Base-by-base conservation (phyloP, 176 grass and related monocot genomes). In the Stipa capillata region DNA sequence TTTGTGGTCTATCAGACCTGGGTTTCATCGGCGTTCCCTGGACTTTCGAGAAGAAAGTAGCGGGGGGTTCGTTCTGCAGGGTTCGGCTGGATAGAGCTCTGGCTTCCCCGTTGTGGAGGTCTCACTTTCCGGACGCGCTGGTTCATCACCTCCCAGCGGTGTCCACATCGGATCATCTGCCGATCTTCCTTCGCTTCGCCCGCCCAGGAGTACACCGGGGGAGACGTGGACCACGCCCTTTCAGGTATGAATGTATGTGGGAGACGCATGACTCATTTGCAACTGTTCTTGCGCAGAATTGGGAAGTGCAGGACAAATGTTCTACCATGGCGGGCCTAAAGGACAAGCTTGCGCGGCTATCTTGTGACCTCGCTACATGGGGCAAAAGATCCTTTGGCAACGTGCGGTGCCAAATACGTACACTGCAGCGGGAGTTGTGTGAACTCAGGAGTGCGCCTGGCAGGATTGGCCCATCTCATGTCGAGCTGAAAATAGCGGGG, bases 361-460 rank as follows among this genome's bases (percentile, higher is more conserved):
- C 12, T 60, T 1, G 3, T 12, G n/a, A n/a, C n/a, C n/a, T n/a
- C n/a, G n/a, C n/a, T n/a, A n/a, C n/a, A n/a, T 41, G 36, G 63
- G 63, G 63, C 0, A 4, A 11, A 1, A 11, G 8, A 10, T 1
- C 63, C 0, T 66, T 66, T 42, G 63, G 63, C 0, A 14, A n/a
- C 14, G 63, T 42, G 1, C 8, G 20, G 0, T 0, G 1, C 0
- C 35, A 66, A 21, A n/a, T 41, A 1, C 10, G n/a, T 6, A 21
- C 14, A 14, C 16, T 39, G 1, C 34, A 41, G 3, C 7, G 4
- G 20, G 35, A 66, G 2, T 2, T 41, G 0, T 20, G 20, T 3
- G 2, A 18, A 0, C 1, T 39, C 0, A 1, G 18, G 0, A 21
- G 29, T 3, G 2, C n/a, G 2, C 33, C 6, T 11, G 7, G 1